These are phyloP conservation scores for Urtica urens DNA, from an alignment of 306 rosid species.

Conservation along the genomic window DNA sequence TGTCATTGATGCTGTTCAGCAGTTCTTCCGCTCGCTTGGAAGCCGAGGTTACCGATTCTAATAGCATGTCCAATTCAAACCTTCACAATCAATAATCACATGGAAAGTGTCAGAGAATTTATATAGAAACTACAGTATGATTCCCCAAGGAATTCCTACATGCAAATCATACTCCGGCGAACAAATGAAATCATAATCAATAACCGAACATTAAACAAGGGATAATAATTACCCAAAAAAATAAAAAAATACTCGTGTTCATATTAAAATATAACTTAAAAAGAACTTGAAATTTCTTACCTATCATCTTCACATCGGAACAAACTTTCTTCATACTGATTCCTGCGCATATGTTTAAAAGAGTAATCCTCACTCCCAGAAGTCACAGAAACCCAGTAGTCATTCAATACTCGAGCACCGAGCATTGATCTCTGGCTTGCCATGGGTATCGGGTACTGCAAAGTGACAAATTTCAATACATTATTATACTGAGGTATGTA, in stretches of 20 bases:
- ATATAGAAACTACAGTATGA: constrained; percentile 1
- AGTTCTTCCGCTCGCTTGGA: constrained; percentile 77
- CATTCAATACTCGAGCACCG: constrained; percentile 86
- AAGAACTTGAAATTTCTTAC: constrained; percentile 24
- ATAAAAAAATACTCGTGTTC: no score
- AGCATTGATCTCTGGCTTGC: constrained; percentile 89
- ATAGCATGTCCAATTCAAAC: constrained; percentile 94
- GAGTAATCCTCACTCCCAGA: constrained; percentile 99
- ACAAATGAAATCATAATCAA: neutral
- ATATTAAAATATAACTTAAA: no score
- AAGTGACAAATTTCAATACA: constrained; percentile 16
- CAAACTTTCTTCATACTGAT: constrained; percentile 93
- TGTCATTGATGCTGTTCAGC: constrained; percentile 48
- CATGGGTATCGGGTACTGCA: constrained; percentile 86
- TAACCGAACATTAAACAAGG: neutral
- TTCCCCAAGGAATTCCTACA: no score
- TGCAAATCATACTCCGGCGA: no score
- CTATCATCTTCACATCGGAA: constrained; percentile 98
- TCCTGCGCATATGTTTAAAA: constrained; percentile 93
- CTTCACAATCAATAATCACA: constrained; percentile 30
- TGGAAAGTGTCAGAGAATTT: neutral
- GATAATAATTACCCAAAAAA: no score
- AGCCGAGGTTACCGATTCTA: constrained; percentile 88
- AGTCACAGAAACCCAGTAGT: constrained; percentile 97
- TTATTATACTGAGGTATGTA: constrained; percentile 11